Evolutionary conservation across 345 rosid species (phyloP).

Genomic region (Populus pruinosa): DNA sequence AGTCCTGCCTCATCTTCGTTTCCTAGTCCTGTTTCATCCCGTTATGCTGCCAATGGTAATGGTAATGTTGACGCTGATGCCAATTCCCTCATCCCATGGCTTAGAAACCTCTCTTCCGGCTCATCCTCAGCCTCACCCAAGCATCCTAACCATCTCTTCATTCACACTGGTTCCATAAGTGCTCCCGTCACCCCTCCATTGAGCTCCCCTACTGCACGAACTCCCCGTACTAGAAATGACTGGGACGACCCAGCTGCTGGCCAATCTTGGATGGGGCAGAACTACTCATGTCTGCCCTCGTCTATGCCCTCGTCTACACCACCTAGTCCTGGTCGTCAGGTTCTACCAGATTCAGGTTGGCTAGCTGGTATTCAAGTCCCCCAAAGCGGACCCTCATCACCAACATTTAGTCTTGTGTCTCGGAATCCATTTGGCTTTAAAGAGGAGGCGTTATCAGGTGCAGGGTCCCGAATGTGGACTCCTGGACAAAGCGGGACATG

Average conservation of each 20-base stretch:
- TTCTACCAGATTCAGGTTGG: slow-evolving; percentile 82
- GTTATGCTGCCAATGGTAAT: slow-evolving; percentile 46
- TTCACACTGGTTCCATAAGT: slow-evolving; percentile 85
- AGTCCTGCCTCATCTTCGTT: slow-evolving; percentile 89
- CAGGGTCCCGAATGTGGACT: slow-evolving; percentile 85
- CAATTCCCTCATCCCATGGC: slow-evolving; percentile 88
- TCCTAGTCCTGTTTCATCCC: slow-evolving; percentile 81
- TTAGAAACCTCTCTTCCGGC: slow-evolving; percentile 81
- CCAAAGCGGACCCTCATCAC: slow-evolving; percentile 76
- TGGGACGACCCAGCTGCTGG: slow-evolving; percentile 62
- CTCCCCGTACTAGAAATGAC: slow-evolving; percentile 58
- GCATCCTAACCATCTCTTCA: slow-evolving; percentile 57
- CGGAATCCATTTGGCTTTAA: slow-evolving; percentile 69
- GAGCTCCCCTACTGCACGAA: slow-evolving; percentile 89
- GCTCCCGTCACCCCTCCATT: slow-evolving; percentile 99
- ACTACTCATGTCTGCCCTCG: slow-evolving; percentile 40
- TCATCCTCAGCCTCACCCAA: slow-evolving; percentile 87
- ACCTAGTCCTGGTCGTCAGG: slow-evolving; percentile 80
- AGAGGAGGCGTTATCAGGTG: slow-evolving; percentile 58
- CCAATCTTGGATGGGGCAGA: slow-evolving; percentile 49
- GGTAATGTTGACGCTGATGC: slow-evolving; percentile 58
- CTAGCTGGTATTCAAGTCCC: slow-evolving; percentile 71
- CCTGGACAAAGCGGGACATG: slow-evolving; percentile 97
- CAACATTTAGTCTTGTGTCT: slow-evolving; percentile 82
- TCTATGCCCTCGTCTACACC: slow-evolving; percentile 81